phyloP scores from a whole-genome alignment of 2,329 filamentous ascomycete genomes.

The Dactylellina parvicollis region DNA sequence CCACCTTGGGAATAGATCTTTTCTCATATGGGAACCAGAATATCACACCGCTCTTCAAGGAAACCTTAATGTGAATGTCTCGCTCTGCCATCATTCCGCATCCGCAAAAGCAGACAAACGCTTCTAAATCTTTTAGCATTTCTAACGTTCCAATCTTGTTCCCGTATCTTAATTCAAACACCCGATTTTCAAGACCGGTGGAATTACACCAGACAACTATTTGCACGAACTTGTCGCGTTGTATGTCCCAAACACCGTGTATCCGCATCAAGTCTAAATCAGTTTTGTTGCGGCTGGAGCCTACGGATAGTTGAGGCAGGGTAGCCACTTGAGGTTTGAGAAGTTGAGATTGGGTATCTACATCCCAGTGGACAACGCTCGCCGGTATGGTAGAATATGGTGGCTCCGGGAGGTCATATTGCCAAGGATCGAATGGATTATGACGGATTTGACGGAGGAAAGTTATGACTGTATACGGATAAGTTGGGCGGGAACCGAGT shows the following conservation, averaged over 20 bases:
- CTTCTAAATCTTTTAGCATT: conserved; percentile 9
- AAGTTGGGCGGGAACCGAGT: conserved; percentile 34
- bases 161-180: conserved; percentile 42
- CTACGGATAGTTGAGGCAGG: not conserved
- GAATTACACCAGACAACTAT: conserved; percentile 28
- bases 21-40: conserved; percentile 46
- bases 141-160: conserved; percentile 13
- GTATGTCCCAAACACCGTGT: conserved; percentile 40
- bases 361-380: conserved; percentile 41
- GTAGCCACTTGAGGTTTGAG: conserved; percentile 22
- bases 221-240: conserved; percentile 40
- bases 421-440: conserved; percentile 38
- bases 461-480: conserved; percentile 32
- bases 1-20: conserved; percentile 29
- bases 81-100: conserved; percentile 21
- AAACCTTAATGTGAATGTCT: conserved; percentile 35
- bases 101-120: conserved; percentile 39
- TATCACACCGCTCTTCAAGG: conserved; percentile 33
- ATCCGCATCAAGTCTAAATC: conserved; percentile 37
- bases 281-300: not conserved
- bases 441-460: conserved; percentile 29
- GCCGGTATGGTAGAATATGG: conserved; percentile 27
- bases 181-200: conserved; percentile 19
- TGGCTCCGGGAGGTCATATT: conserved; percentile 20
- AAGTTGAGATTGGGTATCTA: conserved; percentile 21